Base-by-base conservation (phyloP, 345 rosid species). In the Sisymbrium altissimum region DNA sequence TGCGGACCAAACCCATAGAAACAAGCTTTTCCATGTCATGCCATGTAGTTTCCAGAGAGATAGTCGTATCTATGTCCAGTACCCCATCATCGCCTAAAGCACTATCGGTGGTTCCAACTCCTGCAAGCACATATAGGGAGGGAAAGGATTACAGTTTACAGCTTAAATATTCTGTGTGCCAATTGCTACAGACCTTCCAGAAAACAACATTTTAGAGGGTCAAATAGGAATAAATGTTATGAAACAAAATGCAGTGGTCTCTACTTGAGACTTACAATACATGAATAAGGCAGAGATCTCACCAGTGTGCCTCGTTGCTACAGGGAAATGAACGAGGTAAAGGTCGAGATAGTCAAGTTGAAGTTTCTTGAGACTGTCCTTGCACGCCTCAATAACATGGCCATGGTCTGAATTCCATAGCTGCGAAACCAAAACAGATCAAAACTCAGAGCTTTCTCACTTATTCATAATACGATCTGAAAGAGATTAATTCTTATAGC, bases 381-480 rank as follows among this genome's bases (percentile, higher is more conserved):
- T 88, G 81, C 94, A 93, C 3, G 97, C 97, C 83, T 91, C 97
- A 7, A 83, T 44, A 41, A 86, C 94, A 79, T 93, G 98, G 4
- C 93, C 93, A 46, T 93, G 98, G 64, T 93, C 96, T n/a, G 97
- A 89, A 75, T 91, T 93, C 98, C 98, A 93, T 11, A 93, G 89
- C 98, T 93, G 87, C 64, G 50, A 68, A 25, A 33, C 40, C 12
- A 54, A 67, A 23, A 14, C 9, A 72, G 4, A 40, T 33, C 6
- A 40, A 33, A 17, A 3, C 10, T 4, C 11, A 43, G 40, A 67
- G 18, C 6, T 75, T 53, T 21, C 39, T 62, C 59, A 35, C 23
- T 40, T 32, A n/a, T 19, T 46, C 10, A 7, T 17, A 23, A 52
- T 11, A 8, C 21, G 4, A 45, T 4, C 33, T 21, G 8, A 61